phyloP scores from a whole-genome alignment of 495 filamentous ascomycete genomes.

The Penicillium lagena region DNA sequence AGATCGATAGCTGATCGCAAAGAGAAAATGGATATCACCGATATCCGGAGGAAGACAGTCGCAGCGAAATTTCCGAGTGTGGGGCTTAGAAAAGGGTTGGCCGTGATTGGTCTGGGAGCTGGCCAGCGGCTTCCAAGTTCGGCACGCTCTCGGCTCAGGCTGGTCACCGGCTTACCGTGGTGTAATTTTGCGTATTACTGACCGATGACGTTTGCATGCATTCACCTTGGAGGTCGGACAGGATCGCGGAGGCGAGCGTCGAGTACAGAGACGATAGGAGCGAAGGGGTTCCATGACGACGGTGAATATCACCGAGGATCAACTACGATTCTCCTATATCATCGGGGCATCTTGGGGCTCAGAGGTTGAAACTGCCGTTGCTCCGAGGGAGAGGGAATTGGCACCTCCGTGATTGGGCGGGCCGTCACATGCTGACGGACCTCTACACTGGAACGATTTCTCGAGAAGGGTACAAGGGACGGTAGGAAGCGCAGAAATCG shows the following conservation, averaged over 20 bases:
- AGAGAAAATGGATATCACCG: conserved; percentile 30
- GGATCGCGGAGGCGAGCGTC: neutral
- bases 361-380: no score
- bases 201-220: conserved; percentile 36
- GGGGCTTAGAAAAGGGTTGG: conserved; percentile 21
- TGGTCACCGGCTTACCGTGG: conserved; percentile 22
- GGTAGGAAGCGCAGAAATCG: no score
- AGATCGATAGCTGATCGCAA: conserved; percentile 6
- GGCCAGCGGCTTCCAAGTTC: conserved; percentile 55
- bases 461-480: no score
- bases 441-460: no score
- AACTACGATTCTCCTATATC: no score
- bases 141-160: conserved; percentile 46
- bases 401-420: no score
- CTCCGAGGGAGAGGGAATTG: no score
- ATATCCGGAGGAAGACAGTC: conserved; percentile 35
- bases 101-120: conserved; percentile 25
- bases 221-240: conserved; percentile 18
- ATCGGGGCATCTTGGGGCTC: no score
- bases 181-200: conserved; percentile 17
- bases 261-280: no score
- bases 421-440: no score
- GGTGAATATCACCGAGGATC: no score
- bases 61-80: conserved; percentile 27
- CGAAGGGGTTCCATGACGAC: no score